Conservation (phyloP, 1,284 basidiomycete species). For the Sporisorium scitamineum region DNA sequence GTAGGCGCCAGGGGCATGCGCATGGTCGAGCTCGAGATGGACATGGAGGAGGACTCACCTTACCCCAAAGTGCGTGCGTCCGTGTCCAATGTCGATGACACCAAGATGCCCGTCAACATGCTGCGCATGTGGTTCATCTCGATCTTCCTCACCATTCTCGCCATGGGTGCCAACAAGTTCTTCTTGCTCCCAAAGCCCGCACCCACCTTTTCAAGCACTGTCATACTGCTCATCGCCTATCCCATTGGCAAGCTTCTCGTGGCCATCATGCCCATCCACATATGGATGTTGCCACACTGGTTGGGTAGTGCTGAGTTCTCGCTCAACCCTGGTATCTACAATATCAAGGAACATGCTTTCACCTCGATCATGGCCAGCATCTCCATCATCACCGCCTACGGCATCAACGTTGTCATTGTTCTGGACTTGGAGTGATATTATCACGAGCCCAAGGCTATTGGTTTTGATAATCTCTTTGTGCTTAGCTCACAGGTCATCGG, state of each 20-base stretch:
- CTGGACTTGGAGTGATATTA: slow-evolving; percentile 77
- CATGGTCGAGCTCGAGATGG: slow-evolving; percentile 67
- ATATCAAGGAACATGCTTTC: slow-evolving; percentile 94
- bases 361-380: slow-evolving; percentile 95
- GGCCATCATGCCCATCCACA: slow-evolving; percentile 82
- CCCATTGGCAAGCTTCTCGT: slow-evolving; percentile 89
- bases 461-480: slow-evolving; percentile 81
- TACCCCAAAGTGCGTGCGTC: slow-evolving; percentile 90
- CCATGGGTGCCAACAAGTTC: slow-evolving; percentile 84
- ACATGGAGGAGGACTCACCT: slow-evolving; percentile 89
- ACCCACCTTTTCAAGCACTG: slow-evolving; percentile 82
- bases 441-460: slow-evolving; percentile 67
- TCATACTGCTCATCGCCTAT: slow-evolving; percentile 83
- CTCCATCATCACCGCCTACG: slow-evolving; percentile 78
- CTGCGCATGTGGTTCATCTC: slow-evolving; percentile 89
- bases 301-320: slow-evolving; percentile 75
- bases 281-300: slow-evolving; percentile 77
- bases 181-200: slow-evolving; percentile 92
- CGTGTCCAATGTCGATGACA: slow-evolving; percentile 83
- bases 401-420: slow-evolving; percentile 82
- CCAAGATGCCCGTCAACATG: slow-evolving; percentile 74
- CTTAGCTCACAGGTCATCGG: slow-evolving; percentile 90
- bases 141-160: slow-evolving; percentile 78
- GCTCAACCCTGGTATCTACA: slow-evolving; percentile 96
- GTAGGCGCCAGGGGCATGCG: slow-evolving; percentile 50